A percentile compares a stretch with the other conserved stretches of the same genome.
Evolutionary conservation across 2,329 filamentous ascomycete genomes (phyloP).

Genomic region (Metarhizium album): DNA sequence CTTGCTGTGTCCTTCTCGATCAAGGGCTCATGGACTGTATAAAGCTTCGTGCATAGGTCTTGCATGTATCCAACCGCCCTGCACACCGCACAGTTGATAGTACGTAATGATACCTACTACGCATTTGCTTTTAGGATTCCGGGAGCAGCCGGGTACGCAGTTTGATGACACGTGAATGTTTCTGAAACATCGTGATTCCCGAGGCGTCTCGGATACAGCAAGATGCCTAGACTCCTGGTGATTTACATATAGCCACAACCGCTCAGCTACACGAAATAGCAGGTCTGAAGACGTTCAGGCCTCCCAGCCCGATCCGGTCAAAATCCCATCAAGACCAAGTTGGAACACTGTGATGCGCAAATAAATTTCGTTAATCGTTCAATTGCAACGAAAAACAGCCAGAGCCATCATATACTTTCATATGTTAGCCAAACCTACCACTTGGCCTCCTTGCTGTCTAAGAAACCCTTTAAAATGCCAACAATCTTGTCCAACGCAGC

Average conservation of each 20-base stretch:
- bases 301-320: neutral
- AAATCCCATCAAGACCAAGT: neutral
- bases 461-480: slow-evolving; percentile 56
- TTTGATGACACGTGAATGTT: too few species aligned
- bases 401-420: neutral
- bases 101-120: too few species aligned
- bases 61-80: too few species aligned
- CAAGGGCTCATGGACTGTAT: too few species aligned
- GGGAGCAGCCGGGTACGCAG: too few species aligned
- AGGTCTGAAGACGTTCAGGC: neutral
- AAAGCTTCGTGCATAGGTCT: too few species aligned
- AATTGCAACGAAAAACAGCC: neutral
- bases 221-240: too few species aligned
- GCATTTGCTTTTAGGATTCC: too few species aligned
- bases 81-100: too few species aligned
- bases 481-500: slow-evolving; percentile 68
- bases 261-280: neutral
- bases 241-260: neutral
- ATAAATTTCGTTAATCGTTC: neutral
- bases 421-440: slow-evolving; percentile 31
- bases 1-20: too few species aligned
- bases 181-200: too few species aligned
- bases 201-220: too few species aligned
- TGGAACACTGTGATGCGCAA: neutral
- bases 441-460: slow-evolving; percentile 45